These are phyloP conservation scores for Plasmodium billcollinsi DNA, from an alignment of 169 alveolate species.

Conservation along the genomic window DNA sequence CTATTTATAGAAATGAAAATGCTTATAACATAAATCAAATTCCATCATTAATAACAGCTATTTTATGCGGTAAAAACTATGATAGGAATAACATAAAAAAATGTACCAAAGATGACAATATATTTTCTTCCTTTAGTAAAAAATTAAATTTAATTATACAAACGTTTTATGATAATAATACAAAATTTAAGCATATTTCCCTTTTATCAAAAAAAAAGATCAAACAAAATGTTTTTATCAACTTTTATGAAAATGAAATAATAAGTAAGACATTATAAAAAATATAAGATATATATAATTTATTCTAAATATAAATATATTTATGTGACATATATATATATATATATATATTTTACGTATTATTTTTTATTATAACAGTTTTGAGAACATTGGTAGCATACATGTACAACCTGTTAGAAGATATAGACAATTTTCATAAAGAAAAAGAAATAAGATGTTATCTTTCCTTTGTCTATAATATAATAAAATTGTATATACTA, in stretches of 20 bases:
- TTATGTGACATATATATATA: neutral
- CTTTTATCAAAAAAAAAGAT: conserved; percentile 15
- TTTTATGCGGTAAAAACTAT: conserved; percentile 34
- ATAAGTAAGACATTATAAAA: conserved; percentile 47
- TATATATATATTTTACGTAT: neutral
- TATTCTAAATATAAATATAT: neutral
- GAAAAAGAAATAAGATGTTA: conserved; percentile 64
- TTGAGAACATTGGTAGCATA: conserved; percentile 22
- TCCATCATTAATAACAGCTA: conserved; percentile 65
- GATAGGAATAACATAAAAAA: conserved; percentile 4
- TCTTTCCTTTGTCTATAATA: conserved; percentile 54
- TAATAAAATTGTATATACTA: conserved; percentile 30
- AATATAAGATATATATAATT: neutral
- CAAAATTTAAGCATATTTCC: conserved; percentile 29
- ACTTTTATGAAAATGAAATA: conserved; percentile 57
- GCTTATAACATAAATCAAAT: conserved; percentile 31
- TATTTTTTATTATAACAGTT: conserved; percentile 21
- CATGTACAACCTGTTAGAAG: conserved; percentile 26
- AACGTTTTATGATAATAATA: conserved; percentile 44
- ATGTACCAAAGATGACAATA: conserved; percentile 28
- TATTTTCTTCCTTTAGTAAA: conserved; percentile 14
- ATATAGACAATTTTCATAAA: neutral
- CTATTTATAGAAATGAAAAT: conserved; percentile 47
- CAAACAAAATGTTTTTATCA: conserved; percentile 43
- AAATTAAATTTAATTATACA: conserved; percentile 44